Base-by-base conservation (phyloP, 1,284 basidiomycete species). In the Megacollybia platyphylla region DNA sequence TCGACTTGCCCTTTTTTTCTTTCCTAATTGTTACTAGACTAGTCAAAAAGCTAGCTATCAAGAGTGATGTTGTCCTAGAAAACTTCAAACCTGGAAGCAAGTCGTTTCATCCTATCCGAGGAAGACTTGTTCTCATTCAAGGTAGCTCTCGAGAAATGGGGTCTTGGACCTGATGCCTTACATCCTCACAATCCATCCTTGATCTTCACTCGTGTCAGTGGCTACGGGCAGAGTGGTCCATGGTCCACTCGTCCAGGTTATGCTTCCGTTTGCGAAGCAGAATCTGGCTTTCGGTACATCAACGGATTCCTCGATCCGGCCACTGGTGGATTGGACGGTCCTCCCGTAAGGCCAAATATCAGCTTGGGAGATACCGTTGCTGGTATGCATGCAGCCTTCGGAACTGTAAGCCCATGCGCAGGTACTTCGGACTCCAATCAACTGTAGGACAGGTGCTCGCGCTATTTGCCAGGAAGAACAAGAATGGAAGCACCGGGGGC, bases 241-340 rank as follows among this genome's bases (percentile, higher is more conserved):
- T 83, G 79, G 79, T 67, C 76, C 0, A 67, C 70, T 11, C 68
- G 76, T 13, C 77, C 78, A 3, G 79, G 79, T 15, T 83, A 79
- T 47, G 80, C 79, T 2, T 77, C 79, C 1, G 79, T 83, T 2
- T 83, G 79, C 51, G 80, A 83, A 59, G 79, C 77, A 2, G 78
- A 83, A 50, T 76, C 79, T 2, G 79, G 80, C 1, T 83, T 83
- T 54, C 66, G 79, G 3, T 79, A 73, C 52, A 79, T 83, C 54
- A 83, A 82, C 44, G 79, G 80, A 1, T 69, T 71, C 41, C 70
- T 71, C 1, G 72, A 81, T 54, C 55, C 64, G 0, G 58, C 67
- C 45, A 71, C 70, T 0, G 72, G 73, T 15, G 62, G 61, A 30
- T 57, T 80, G 20, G 62, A 62, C 11, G 78, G 79, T 0, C 73